A percentile compares a stretch with the other conserved stretches of the same genome.
These are phyloP conservation scores for Allodekkera sacchari DNA, from an alignment of 805 yeast genomes.

Conservation along the genomic window DNA sequence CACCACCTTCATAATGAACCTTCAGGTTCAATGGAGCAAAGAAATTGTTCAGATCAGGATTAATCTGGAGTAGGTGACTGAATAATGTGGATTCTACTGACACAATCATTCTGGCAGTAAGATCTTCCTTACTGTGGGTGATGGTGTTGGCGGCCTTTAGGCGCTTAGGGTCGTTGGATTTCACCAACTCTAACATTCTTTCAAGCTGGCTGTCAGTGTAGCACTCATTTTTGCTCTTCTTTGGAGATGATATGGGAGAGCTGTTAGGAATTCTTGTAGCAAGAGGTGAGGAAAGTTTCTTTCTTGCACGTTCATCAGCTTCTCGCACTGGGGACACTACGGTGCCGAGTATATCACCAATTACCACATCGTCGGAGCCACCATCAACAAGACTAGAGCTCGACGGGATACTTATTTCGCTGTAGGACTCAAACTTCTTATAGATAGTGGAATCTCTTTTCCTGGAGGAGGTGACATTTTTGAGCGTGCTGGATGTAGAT, in stretches of 20 bases:
- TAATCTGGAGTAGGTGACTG: constrained; percentile 21
- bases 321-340: too few species aligned
- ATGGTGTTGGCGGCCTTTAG: constrained; percentile 28
- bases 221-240: neutral
- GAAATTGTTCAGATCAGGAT: constrained; percentile 10
- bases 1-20: constrained; percentile 9
- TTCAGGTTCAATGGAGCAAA: constrained; percentile 7
- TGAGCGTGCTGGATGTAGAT: too few species aligned
- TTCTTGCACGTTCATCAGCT: neutral
- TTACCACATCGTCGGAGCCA: too few species aligned
- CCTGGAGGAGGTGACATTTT: too few species aligned
- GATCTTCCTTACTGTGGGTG: constrained; percentile 38
- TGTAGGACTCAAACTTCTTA: too few species aligned
- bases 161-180: constrained; percentile 7
- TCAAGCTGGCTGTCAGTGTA: constrained; percentile 14
- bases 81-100: constrained; percentile 28
- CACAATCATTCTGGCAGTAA: constrained; percentile 42
- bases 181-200: constrained; percentile 14
- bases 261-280: too few species aligned
- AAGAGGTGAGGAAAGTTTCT: neutral
- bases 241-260: neutral
- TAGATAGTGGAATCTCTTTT: too few species aligned
- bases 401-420: too few species aligned
- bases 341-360: too few species aligned
- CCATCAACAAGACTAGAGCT: too few species aligned